These are phyloP conservation scores for Protea cynaroides DNA, from an alignment of 164 flowering plant species.

Conservation along the genomic window DNA sequence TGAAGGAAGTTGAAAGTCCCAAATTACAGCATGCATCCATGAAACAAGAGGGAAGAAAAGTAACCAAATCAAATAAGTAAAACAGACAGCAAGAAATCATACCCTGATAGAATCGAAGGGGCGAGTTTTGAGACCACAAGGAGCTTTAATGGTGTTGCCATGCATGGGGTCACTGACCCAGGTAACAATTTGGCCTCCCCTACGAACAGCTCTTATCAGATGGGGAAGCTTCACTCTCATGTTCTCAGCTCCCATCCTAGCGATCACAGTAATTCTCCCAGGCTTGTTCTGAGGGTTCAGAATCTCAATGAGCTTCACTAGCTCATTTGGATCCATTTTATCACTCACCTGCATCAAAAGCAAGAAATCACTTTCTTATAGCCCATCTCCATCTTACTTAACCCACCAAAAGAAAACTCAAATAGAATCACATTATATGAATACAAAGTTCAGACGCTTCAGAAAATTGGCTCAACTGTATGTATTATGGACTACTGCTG, in stretches of 20 bases:
- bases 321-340: constrained; percentile 85
- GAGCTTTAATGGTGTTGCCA: constrained; percentile 95
- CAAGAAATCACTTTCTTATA: background rate
- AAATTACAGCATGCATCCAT: background rate
- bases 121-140: constrained; percentile 92
- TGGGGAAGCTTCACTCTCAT: constrained; percentile 97
- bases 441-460: too few species aligned
- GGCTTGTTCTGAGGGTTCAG: constrained; percentile 78
- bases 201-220: constrained; percentile 80
- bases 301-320: constrained; percentile 75
- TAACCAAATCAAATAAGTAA: background rate
- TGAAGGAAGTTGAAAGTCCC: too few species aligned
- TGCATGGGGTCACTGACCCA: constrained; percentile 99
- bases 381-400: too few species aligned
- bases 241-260: constrained; percentile 96
- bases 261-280: constrained; percentile 74
- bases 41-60: background rate
- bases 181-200: constrained; percentile 80
- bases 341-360: constrained; percentile 68
- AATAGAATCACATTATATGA: background rate
- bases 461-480: too few species aligned
- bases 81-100: constrained; percentile 14
- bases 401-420: background rate
- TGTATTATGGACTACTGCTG: too few species aligned
- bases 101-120: constrained; percentile 93